Conservation (phyloP, 352 stramenopile species). For the Globisporangium abappressorium region DNA sequence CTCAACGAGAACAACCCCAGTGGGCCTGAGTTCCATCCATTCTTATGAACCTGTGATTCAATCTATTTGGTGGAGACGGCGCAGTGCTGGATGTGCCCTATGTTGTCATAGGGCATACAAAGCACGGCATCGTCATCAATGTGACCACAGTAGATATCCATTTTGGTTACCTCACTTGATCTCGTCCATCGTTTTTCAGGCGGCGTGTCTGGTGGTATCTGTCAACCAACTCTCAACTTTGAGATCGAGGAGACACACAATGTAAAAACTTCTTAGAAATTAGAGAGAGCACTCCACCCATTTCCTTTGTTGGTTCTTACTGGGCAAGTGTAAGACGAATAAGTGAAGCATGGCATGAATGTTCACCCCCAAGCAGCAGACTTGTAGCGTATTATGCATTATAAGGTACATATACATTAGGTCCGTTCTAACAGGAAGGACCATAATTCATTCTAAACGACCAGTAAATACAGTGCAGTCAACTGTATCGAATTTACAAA, state of each 20-base stretch:
- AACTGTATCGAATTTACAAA: too few relatives aligned
- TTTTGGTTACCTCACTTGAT: background rate
- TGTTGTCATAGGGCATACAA: background rate
- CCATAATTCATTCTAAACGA: too few relatives aligned
- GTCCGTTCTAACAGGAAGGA: too few relatives aligned
- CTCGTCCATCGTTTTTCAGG: too few relatives aligned
- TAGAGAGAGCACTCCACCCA: too few relatives aligned
- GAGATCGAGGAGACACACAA: too few relatives aligned
- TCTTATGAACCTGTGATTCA: background rate
- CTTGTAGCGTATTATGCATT: background rate
- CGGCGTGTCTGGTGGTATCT: background rate
- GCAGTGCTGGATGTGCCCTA: background rate
- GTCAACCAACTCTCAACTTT: background rate
- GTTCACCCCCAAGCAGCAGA: too few relatives aligned
- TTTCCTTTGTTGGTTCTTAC: too few relatives aligned
- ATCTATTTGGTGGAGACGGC: background rate
- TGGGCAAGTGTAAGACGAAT: background rate
- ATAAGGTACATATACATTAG: background rate
- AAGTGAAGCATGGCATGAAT: background rate
- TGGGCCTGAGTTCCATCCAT: background rate
- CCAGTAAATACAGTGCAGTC: too few relatives aligned
- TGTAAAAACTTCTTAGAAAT: too few relatives aligned
- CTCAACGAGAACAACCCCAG: background rate
- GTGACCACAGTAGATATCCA: background rate
- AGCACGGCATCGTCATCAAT: background rate